Percentiles rank a stretch among this genome's conserved stretches.
Evolutionary conservation across 257 asterid species (phyloP).

Genomic region (Solanum virginianum): DNA sequence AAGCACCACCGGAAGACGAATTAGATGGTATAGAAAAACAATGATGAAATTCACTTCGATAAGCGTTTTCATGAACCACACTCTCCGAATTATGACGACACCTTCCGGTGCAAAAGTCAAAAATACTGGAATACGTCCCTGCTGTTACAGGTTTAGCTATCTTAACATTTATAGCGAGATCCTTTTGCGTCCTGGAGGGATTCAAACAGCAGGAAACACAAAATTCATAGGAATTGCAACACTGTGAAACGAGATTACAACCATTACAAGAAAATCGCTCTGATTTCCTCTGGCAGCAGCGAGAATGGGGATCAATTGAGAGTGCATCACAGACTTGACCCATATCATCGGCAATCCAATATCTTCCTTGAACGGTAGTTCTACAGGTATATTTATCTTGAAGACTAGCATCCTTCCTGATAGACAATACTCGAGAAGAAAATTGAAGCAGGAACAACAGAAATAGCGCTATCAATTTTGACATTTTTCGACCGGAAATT

Average conservation of each 20-base stretch:
- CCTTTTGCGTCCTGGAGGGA: conserved; percentile 48
- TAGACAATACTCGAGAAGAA: conserved; percentile 28
- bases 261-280: conserved; percentile 80
- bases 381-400: conserved; percentile 33
- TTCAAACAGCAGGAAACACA: conserved; percentile 97
- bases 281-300: conserved; percentile 56
- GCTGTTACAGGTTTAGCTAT: conserved; percentile 73
- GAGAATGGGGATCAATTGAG: conserved; percentile 51
- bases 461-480: neutral
- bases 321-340: conserved; percentile 85
- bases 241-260: conserved; percentile 64
- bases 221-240: conserved; percentile 83
- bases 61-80: conserved; percentile 97
- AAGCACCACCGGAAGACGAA: conserved; percentile 49
- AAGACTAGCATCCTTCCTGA: conserved; percentile 62
- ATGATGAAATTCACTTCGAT: conserved; percentile 80
- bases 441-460: conserved; percentile 16
- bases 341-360: conserved; percentile 60
- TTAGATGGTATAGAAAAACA: conserved; percentile 69
- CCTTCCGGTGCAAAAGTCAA: conserved; percentile 79
- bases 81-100: conserved; percentile 93
- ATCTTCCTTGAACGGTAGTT: conserved; percentile 89
- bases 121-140: conserved; percentile 55
- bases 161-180: conserved; percentile 41
- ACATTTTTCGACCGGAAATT: neutral